Percentiles rank a stretch among this genome's conserved stretches.
These are phyloP conservation scores for Linnemannia elongata DNA, from an alignment of 192 early-diverging fungal genomes.

Conservation along the genomic window DNA sequence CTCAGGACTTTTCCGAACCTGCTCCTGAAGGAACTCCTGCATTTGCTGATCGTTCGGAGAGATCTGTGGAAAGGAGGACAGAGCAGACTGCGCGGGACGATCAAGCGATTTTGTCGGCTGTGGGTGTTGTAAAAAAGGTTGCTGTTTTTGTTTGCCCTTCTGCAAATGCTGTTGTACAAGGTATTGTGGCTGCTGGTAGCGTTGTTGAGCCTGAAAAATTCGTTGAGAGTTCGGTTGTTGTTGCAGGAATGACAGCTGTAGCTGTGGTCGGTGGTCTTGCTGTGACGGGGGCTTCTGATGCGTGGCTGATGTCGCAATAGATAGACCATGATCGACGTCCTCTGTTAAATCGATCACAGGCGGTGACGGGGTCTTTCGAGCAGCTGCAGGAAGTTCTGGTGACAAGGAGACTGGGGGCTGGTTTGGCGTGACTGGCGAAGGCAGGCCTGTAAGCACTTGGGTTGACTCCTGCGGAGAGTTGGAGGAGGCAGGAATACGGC, in stretches of 20 bases:
- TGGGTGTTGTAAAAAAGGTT: not conserved
- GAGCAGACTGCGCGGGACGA: not conserved
- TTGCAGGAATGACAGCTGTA: not conserved
- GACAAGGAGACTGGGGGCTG: not conserved
- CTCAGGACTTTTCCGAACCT: not conserved
- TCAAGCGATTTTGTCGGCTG: not conserved
- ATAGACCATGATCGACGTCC: not conserved
- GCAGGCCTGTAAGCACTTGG: not conserved
- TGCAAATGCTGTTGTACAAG: not conserved
- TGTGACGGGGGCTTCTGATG: not conserved
- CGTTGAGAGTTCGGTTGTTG: not conserved
- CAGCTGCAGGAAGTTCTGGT: not conserved
- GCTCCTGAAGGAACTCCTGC: not conserved
- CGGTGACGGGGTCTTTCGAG: not conserved
- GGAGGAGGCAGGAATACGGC: not conserved
- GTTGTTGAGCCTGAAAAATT: not conserved
- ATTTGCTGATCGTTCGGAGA: not conserved
- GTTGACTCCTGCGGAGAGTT: not conserved
- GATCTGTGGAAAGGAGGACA: not conserved
- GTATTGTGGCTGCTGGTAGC: not conserved
- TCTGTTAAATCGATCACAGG: not conserved
- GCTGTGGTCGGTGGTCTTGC: not conserved
- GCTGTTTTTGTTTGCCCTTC: not conserved
- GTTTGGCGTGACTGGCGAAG: not conserved
- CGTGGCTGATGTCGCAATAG: not conserved